Percentiles rank a stretch among this genome's conserved stretches.
These are phyloP conservation scores for Santalum album DNA, from an alignment of 164 flowering plant species.

Conservation along the genomic window DNA sequence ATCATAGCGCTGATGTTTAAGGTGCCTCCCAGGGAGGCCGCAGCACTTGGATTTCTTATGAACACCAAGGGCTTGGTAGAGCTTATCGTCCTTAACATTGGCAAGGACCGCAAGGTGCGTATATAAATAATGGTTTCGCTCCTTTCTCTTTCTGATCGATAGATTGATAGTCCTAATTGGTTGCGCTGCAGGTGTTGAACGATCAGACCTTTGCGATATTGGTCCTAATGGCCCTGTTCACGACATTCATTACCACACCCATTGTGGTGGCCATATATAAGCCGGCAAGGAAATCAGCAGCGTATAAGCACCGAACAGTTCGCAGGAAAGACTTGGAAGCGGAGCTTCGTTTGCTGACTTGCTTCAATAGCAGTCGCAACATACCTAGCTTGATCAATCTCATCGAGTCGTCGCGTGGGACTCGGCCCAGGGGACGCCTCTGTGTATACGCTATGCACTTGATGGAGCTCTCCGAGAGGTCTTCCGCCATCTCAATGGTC, in stretches of 20 bases:
- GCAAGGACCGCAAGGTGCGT: constrained; percentile 51
- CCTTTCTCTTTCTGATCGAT: too few species aligned
- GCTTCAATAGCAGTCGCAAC: constrained; percentile 47
- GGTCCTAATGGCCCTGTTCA: constrained; percentile 72
- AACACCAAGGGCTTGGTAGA: constrained; percentile 70
- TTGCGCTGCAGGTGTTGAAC: constrained; percentile 68
- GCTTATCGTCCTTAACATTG: constrained; percentile 66
- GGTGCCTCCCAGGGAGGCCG: constrained; percentile 42
- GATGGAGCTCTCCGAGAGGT: constrained; percentile 60
- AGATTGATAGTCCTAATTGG: too few species aligned
- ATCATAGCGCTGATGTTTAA: constrained; percentile 27
- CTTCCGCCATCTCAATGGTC: constrained; percentile 60
- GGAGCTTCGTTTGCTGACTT: constrained; percentile 48
- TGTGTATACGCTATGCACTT: constrained; percentile 58
- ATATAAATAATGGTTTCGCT: too few species aligned
- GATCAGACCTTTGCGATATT: constrained; percentile 69
- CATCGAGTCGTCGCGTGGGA: constrained; percentile 39
- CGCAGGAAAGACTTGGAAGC: constrained; percentile 5
- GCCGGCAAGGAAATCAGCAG: constrained; percentile 21
- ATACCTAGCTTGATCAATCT: constrained; percentile 46
- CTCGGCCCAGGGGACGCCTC: constrained; percentile 20
- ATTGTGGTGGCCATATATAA: constrained; percentile 54
- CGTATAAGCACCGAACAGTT: constrained; percentile 14
- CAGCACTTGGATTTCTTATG: constrained; percentile 59
- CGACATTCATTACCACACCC: constrained; percentile 79